phyloP scores from a whole-genome alignment of 1,139 yeast genomes.

The Eremothecium coryli region DNA sequence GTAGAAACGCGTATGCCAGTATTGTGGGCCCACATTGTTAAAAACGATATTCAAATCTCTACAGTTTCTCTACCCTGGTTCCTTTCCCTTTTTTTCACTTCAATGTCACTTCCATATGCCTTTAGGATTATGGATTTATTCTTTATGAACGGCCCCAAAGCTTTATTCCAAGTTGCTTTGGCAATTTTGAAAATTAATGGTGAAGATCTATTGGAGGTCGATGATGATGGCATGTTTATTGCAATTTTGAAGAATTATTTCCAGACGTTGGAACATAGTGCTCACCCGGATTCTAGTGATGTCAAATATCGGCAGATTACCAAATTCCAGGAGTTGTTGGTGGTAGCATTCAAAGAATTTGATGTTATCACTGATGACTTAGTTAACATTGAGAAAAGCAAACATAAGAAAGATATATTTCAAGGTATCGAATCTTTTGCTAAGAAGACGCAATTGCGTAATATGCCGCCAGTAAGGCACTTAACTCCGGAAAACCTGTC shows the following conservation, averaged over 20 bases:
- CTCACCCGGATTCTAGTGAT: constrained; percentile 65
- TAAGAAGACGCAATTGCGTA: constrained; percentile 82
- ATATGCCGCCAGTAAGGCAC: constrained; percentile 63
- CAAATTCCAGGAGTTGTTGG: constrained; percentile 81
- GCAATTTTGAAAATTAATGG: constrained; percentile 84
- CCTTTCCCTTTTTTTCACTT: constrained; percentile 74
- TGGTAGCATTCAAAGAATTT: constrained; percentile 88
- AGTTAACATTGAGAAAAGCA: constrained; percentile 59
- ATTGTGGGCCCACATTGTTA: constrained; percentile 71
- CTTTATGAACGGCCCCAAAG: constrained; percentile 81
- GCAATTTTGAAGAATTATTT: constrained; percentile 79
- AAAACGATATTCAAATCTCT: constrained; percentile 82
- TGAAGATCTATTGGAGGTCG: constrained; percentile 65
- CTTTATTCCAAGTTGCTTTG: constrained; percentile 85
- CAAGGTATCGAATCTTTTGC: constrained; percentile 84
- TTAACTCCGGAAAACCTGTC: constrained; percentile 52
- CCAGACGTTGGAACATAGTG: constrained; percentile 65
- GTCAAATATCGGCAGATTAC: constrained; percentile 60
- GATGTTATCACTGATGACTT: constrained; percentile 66
- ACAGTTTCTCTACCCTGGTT: constrained; percentile 97
- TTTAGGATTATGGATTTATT: constrained; percentile 86
- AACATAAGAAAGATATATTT: constrained; percentile 66
- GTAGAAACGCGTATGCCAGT: constrained; percentile 87
- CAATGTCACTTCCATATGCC: constrained; percentile 93
- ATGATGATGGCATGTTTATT: constrained; percentile 89